Conservation (phyloP, 176 grass and related monocot species). For the Hyparrhenia diplandra region DNA sequence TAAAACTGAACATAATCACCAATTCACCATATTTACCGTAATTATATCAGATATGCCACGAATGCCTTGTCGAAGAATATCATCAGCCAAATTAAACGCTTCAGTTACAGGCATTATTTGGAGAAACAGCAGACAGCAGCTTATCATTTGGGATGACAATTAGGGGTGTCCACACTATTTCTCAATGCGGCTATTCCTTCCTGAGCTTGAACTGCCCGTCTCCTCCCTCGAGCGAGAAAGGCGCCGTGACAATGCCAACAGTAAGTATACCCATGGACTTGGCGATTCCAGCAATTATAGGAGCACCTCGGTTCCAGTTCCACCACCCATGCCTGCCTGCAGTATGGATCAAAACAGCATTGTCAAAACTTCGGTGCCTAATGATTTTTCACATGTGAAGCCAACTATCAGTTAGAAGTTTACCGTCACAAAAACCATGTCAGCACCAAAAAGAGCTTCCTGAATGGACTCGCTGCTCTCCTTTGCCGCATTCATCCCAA, state of each 20-base stretch:
- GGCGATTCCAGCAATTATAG: conserved; percentile 74
- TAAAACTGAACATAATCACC: neutral
- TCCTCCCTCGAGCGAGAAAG: conserved; percentile 82
- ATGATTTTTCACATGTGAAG: conserved; percentile 13
- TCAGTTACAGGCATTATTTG: conserved; percentile 81
- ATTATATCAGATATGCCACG: conserved; percentile 96
- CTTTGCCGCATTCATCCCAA: conserved; percentile 85
- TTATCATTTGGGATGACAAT: conserved; percentile 97
- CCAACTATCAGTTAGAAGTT: neutral
- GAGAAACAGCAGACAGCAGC: conserved; percentile 73
- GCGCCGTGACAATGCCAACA: conserved; percentile 80
- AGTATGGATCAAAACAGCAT: neutral
- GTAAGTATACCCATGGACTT: conserved; percentile 86
- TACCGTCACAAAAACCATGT: conserved; percentile 96
- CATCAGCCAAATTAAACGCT: conserved; percentile 90
- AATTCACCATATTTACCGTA: conserved; percentile 39
- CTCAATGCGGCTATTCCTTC: conserved; percentile 83
- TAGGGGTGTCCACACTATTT: conserved; percentile 81
- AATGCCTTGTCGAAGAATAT: conserved; percentile 85
- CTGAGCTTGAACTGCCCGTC: conserved; percentile 79
- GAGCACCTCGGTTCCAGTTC: conserved; percentile 83
- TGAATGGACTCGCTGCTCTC: conserved; percentile 76
- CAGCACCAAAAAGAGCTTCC: conserved; percentile 58
- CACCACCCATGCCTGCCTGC: conserved; percentile 94
- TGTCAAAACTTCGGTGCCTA: neutral